Conservation (phyloP, 768 basidiomycete species). For the Lactarius evosmus region DNA sequence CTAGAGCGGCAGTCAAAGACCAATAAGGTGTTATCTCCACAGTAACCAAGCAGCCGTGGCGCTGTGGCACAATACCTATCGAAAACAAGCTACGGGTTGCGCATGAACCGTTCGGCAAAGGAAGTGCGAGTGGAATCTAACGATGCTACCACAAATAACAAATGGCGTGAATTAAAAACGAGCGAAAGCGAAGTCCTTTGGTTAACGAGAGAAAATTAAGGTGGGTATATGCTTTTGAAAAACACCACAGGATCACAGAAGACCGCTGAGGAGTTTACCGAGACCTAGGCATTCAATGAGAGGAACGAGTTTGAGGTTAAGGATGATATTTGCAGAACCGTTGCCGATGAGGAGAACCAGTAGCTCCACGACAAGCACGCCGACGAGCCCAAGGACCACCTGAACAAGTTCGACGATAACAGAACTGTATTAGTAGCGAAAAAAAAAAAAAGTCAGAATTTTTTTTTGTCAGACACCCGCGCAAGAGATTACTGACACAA, state of each 20-base stretch:
- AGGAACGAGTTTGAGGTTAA: background rate
- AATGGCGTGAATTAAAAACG: background rate
- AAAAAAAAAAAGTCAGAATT: background rate
- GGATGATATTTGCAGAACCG: slow-evolving; percentile 8
- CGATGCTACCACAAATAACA: background rate
- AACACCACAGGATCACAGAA: background rate
- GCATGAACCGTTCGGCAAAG: background rate
- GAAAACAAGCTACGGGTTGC: background rate
- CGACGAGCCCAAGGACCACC: slow-evolving; percentile 14
- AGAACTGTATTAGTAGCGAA: background rate
- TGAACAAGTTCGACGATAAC: slow-evolving; percentile 8
- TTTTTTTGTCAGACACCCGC: background rate
- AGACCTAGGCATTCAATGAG: slow-evolving; percentile 7
- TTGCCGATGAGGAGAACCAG: slow-evolving; percentile 17
- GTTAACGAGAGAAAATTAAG: background rate
- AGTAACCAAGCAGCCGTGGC: background rate
- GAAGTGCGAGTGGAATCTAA: background rate
- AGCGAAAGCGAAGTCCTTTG: slow-evolving; percentile 1
- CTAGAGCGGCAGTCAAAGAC: no score
- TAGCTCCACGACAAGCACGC: slow-evolving; percentile 3
- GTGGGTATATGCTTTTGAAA: background rate
- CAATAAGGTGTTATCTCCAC: no score
- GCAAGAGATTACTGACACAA: slow-evolving; percentile 10
- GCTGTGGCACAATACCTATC: background rate
- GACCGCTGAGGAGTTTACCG: background rate